Conservation (phyloP, 106 monocot species). For the Dendrobium nobile region DNA sequence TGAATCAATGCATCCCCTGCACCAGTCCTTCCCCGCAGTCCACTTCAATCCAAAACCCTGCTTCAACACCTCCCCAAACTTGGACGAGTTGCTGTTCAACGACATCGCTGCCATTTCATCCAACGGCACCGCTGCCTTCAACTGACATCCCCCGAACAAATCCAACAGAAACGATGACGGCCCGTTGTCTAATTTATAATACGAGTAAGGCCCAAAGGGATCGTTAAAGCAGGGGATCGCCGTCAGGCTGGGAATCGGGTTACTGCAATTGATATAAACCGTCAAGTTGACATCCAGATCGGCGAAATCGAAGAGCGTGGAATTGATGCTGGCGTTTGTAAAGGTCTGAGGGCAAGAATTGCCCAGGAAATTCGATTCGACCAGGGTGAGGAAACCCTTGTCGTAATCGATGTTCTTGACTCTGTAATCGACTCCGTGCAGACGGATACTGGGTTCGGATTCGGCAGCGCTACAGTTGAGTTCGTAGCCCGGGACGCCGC, state of each 20-base stretch:
- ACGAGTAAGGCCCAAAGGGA: not conserved
- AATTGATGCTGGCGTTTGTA: slow-evolving; percentile 11
- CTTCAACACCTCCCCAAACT: slow-evolving; percentile 10
- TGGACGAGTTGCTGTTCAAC: not conserved
- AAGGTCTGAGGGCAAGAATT: slow-evolving; percentile 6
- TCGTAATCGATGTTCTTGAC: slow-evolving; percentile 3
- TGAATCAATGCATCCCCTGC: slow-evolving; percentile 14
- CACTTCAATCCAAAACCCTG: slow-evolving; percentile 23
- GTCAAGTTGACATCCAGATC: slow-evolving; percentile 8
- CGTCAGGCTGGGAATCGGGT: not conserved
- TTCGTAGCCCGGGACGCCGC: slow-evolving; percentile 14
- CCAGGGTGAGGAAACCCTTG: slow-evolving; percentile 2
- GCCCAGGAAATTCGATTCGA: not conserved
- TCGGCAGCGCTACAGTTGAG: slow-evolving; percentile 1
- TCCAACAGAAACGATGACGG: not conserved
- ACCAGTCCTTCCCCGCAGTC: slow-evolving; percentile 16
- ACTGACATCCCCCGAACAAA: not conserved
- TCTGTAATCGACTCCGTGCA: not conserved
- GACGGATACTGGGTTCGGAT: slow-evolving; percentile 3
- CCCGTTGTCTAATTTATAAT: slow-evolving; percentile 6
- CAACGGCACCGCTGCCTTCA: slow-evolving; percentile 6
- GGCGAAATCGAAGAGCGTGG: slow-evolving; percentile 12
- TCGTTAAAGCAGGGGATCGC: slow-evolving; percentile 3
- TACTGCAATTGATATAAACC: slow-evolving; percentile 11
- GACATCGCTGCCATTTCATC: not conserved